Conservation (phyloP, 1,284 basidiomycete genomes). For the Apiotrichum siamense region DNA sequence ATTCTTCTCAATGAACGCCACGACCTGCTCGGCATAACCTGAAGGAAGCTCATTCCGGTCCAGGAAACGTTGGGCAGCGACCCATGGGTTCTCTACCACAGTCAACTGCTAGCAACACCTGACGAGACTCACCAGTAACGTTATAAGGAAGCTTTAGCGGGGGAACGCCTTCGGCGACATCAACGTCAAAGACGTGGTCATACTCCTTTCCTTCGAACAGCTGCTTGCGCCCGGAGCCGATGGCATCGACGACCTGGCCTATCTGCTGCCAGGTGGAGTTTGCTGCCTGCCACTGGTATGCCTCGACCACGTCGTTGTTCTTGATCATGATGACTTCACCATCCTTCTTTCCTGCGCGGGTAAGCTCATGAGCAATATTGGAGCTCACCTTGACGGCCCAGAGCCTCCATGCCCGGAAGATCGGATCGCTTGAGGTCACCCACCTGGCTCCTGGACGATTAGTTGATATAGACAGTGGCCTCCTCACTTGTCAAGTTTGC, state of each 20-base stretch:
- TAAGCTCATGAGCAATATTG: background rate
- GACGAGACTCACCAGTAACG: constrained; percentile 57
- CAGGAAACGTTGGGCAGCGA: constrained; percentile 84
- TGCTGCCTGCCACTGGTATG: constrained; percentile 75
- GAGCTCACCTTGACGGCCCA: constrained; percentile 61
- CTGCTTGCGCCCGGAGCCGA: constrained; percentile 79
- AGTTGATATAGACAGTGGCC: background rate
- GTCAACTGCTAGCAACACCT: background rate
- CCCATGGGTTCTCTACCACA: constrained; percentile 77
- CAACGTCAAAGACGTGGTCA: constrained; percentile 98
- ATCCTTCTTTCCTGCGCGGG: constrained; percentile 66
- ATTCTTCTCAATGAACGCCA: constrained; percentile 89
- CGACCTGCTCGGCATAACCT: constrained; percentile 83
- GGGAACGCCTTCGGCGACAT: constrained; percentile 86
- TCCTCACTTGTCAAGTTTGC: constrained; percentile 44
- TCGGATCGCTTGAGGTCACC: constrained; percentile 89
- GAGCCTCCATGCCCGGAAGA: constrained; percentile 74
- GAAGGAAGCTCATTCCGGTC: constrained; percentile 74
- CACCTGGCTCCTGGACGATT: constrained; percentile 59
- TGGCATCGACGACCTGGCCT: constrained; percentile 91
- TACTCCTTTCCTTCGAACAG: constrained; percentile 88
- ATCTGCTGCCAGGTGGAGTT: constrained; percentile 79
- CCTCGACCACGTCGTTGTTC: constrained; percentile 71
- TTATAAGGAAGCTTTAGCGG: constrained; percentile 94
- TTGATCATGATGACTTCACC: constrained; percentile 90